phyloP scores from a whole-genome alignment of 345 rosid genomes.

The Moringa oleifera region DNA sequence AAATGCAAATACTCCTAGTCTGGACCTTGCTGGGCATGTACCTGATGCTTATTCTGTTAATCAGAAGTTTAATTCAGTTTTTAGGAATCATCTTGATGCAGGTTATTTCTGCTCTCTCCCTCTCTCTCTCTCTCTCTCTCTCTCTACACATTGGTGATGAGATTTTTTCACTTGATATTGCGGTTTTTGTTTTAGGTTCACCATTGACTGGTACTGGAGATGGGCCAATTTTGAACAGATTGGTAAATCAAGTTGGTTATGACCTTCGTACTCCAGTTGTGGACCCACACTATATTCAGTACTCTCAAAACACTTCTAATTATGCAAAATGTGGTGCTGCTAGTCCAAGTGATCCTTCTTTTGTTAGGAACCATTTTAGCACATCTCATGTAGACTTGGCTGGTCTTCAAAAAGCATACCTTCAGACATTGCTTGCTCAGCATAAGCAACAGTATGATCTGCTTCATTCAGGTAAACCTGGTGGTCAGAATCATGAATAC shows the following conservation, averaged over 20 bases:
- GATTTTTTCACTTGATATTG: conserved; percentile 14
- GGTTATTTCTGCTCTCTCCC: conserved; percentile 33
- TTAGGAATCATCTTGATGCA: conserved; percentile 40
- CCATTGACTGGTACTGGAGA: conserved; percentile 38
- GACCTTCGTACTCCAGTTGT: conserved; percentile 39
- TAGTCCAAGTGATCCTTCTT: conserved; percentile 37
- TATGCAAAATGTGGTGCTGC: conserved; percentile 20
- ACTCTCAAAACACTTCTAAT: conserved; percentile 43
- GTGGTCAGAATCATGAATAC: conserved; percentile 40
- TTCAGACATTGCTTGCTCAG: conserved; percentile 62
- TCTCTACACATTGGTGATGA: background rate
- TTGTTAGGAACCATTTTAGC: conserved; percentile 37
- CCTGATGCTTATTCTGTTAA: conserved; percentile 42
- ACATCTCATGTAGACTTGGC: conserved; percentile 39
- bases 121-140: background rate
- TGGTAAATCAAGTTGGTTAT: conserved; percentile 41
- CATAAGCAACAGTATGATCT: conserved; percentile 59
- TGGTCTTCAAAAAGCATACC: conserved; percentile 47
- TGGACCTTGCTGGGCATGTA: conserved; percentile 30
- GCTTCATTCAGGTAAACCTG: conserved; percentile 38
- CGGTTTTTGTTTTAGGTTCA: conserved; percentile 32
- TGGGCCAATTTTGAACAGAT: conserved; percentile 33
- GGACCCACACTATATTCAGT: conserved; percentile 51
- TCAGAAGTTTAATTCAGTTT: conserved; percentile 37
- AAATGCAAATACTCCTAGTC: conserved; percentile 35